Conservation (phyloP, 257 asterid species). For the Salvia miltiorrhiza region DNA sequence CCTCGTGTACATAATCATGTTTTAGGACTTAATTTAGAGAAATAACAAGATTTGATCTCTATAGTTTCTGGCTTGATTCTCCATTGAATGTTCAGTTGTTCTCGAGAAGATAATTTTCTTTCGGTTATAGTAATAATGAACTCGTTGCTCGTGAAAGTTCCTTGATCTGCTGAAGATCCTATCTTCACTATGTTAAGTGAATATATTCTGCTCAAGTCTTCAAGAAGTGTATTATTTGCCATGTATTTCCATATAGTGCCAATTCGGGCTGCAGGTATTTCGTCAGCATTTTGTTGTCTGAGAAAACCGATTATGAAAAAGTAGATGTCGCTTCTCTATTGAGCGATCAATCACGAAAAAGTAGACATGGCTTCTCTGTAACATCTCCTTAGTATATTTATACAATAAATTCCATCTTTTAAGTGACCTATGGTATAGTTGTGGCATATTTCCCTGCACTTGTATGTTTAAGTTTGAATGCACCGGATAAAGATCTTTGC, state of each 20-base stretch:
- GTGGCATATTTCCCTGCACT: not conserved
- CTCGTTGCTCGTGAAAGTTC: not conserved
- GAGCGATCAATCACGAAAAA: not conserved
- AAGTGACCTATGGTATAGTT: not conserved
- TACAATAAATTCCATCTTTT: not conserved
- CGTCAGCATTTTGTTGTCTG: not conserved
- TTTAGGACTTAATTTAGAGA: not conserved
- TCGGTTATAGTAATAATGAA: not conserved
- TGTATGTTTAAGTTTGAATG: not conserved
- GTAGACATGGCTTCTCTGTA: not conserved
- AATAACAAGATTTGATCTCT: not conserved
- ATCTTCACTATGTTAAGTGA: not conserved
- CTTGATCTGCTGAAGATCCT: not conserved
- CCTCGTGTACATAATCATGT: not conserved
- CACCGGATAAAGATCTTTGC: slow-evolving; percentile 1
- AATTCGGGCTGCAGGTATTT: not conserved
- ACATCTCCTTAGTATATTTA: not conserved
- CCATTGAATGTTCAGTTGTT: slow-evolving; percentile 1
- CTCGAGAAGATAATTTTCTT: not conserved
- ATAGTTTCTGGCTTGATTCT: slow-evolving; percentile 6
- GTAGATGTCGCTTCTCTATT: not conserved
- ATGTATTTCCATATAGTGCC: not conserved
- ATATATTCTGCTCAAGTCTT: not conserved
- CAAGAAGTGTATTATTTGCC: not conserved
- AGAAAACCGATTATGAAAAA: not conserved